Evolutionary conservation across 2,329 filamentous ascomycete species (phyloP), one percentile per base, ranked within the genome.

Genomic region (Stagonosporopsis cucurbitacearum): DNA sequence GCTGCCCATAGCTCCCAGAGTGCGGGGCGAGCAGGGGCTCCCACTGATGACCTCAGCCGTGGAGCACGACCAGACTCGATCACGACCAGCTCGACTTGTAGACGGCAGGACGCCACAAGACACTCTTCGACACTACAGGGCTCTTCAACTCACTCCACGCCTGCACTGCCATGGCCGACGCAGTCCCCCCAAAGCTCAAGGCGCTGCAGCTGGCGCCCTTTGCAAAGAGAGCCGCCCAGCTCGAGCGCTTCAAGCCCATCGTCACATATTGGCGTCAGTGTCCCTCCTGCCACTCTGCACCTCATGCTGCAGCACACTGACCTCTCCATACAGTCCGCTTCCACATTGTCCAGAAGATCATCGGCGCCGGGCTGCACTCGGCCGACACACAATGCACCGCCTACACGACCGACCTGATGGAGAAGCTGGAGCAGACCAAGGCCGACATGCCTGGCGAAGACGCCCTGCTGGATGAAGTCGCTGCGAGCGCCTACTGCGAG

Each of bases 251-350:
- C 70, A 95, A 94, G 77, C 95, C 95, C 8, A 91, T 95, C 57
- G 85, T 98, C 65, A 84, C 93, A 60, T 99, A 98, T 77, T 98
- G 94, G 92, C 95, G 94, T 96, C 84, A 71, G 89, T 84, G 37
- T 42, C 36, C 15, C 13, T 20, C 11, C 26, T 30, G 30, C 28
- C n/a, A 17, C 35, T 43, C 36, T 47, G 23, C 19, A 9, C 17
- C 11, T 13, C n/a, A 15, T 9, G 19, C 28, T n/a, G n/a, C 23
- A 43, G 15, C n/a, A 26, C 7, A 17, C 70, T 74, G 54, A 71
- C 49, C 4, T 25, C 9, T 4, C 1, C 1, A 2, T 5, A 11
- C 43, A 75, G 72, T 74, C 22, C 64, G 64, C 61, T 66, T 59
- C 35, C 95, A 91, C 82, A 91, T 95, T 23, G 90, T 96, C 42